Conservation (phyloP, 371 early-diverging fungal genomes). For the Rhizopus sp. region DNA sequence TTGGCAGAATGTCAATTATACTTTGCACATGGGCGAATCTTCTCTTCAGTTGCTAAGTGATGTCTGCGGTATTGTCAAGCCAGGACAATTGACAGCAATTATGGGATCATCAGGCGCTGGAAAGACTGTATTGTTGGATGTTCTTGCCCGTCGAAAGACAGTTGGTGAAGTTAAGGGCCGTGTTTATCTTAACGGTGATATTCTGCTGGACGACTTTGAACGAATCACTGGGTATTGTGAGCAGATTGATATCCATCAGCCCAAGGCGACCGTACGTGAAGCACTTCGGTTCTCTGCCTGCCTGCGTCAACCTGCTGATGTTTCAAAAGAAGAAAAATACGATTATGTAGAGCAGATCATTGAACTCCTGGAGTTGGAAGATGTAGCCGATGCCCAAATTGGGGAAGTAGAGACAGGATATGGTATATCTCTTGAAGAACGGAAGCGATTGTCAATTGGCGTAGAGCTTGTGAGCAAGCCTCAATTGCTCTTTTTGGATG, state of each 20-base stretch:
- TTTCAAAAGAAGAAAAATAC: conserved; percentile 54
- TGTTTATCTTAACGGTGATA: conserved; percentile 61
- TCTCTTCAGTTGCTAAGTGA: conserved; percentile 50
- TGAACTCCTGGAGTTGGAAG: conserved; percentile 58
- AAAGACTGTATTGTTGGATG: conserved; percentile 86
- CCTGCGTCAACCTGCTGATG: conserved; percentile 58
- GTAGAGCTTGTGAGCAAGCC: conserved; percentile 72
- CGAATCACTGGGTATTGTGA: conserved; percentile 80
- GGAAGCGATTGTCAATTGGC: conserved; percentile 68
- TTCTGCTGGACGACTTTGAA: conserved; percentile 58
- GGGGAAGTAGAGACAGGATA: conserved; percentile 44
- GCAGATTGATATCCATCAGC: conserved; percentile 81
- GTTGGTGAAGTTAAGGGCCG: conserved; percentile 72
- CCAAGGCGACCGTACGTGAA: conserved; percentile 62
- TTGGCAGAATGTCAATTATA: conserved; percentile 58
- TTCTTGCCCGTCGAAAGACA: conserved; percentile 78
- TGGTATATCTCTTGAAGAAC: conserved; percentile 65
- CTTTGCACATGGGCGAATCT: conserved; percentile 57
- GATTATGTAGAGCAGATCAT: conserved; percentile 67
- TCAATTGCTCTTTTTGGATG: conserved; percentile 78
- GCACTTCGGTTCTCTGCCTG: conserved; percentile 67
- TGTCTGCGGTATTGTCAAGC: conserved; percentile 53
- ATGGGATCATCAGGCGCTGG: conserved; percentile 90
- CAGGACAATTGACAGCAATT: conserved; percentile 72
- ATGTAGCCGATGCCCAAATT: conserved; percentile 52